These are phyloP conservation scores for Hypoxylon subgilvum DNA, from an alignment of 495 filamentous ascomycete species.

Conservation along the genomic window DNA sequence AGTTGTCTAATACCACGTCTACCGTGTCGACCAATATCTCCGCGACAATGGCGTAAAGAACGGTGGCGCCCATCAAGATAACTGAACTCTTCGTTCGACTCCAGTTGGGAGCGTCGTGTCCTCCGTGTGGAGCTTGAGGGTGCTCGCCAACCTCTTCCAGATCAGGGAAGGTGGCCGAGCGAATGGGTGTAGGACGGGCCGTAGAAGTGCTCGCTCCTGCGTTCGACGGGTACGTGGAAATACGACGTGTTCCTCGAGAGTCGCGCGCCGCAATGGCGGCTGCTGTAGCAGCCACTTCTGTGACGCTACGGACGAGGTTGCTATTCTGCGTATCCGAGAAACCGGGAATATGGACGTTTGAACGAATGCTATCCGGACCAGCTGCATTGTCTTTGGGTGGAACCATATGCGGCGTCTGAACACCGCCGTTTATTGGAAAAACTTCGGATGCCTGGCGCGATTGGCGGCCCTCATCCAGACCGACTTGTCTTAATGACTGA, in stretches of 20 bases:
- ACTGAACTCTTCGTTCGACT: slow-evolving; percentile 85
- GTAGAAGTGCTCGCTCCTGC: slow-evolving; percentile 38
- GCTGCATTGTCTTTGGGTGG: slow-evolving; percentile 67
- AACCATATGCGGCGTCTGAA: slow-evolving; percentile 68
- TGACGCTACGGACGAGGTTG: slow-evolving; percentile 77
- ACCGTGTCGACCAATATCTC: slow-evolving; percentile 97
- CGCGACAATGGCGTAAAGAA: slow-evolving; percentile 93
- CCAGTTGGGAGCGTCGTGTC: slow-evolving; percentile 98
- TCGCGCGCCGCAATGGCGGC: slow-evolving; percentile 88
- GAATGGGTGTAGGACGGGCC: slow-evolving; percentile 41
- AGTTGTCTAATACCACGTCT: slow-evolving; percentile 86
- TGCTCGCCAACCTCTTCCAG: slow-evolving; percentile 47
- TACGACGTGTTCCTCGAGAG: slow-evolving; percentile 47
- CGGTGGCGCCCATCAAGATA: slow-evolving; percentile 85
- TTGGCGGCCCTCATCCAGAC: slow-evolving; percentile 59
- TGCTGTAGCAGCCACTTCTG: slow-evolving; percentile 90
- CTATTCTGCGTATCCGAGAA: slow-evolving; percentile 81
- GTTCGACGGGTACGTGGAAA: slow-evolving; percentile 35
- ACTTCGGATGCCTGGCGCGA: slow-evolving; percentile 52
- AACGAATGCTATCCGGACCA: slow-evolving; percentile 43
- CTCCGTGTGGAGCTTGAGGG: slow-evolving; percentile 67
- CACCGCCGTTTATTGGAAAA: slow-evolving; percentile 36
- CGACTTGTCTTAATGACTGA: slow-evolving; percentile 82
- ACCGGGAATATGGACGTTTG: slow-evolving; percentile 64
- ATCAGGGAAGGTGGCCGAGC: slow-evolving; percentile 50